Conservation (phyloP, 2,329 filamentous ascomycete species). For the Trichoderma aggressivum region DNA sequence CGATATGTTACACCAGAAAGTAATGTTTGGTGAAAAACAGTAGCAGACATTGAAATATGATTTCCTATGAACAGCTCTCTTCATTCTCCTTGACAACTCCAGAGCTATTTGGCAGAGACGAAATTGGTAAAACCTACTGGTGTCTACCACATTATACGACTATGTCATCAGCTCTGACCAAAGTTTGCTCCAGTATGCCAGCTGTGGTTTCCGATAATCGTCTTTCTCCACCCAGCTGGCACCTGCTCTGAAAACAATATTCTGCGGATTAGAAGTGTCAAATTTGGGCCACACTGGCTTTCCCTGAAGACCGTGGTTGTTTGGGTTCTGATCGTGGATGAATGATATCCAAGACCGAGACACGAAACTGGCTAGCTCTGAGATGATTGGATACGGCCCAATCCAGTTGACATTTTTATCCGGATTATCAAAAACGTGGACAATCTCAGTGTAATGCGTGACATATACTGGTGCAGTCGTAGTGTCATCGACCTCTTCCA, state of each 20-base stretch:
- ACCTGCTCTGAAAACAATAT: constrained; percentile 8
- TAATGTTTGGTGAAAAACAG: background rate
- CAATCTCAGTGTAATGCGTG: constrained; percentile 5
- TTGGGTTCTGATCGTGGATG: constrained; percentile 3
- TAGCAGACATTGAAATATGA: background rate
- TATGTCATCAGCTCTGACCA: constrained; percentile 13
- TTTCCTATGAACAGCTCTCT: background rate
- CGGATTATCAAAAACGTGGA: constrained; percentile 13
- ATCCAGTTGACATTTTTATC: constrained; percentile 13
- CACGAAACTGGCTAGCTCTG: background rate
- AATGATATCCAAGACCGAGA: constrained; percentile 5
- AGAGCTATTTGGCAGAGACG: background rate
- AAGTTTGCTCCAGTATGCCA: constrained; percentile 5
- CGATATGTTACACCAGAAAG: background rate
- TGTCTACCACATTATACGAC: background rate
- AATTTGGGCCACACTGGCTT: constrained; percentile 3
- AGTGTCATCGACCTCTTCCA: constrained; percentile 3
- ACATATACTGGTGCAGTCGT: constrained; percentile 1
- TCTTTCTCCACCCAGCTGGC: constrained; percentile 5
- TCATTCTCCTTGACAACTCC: background rate
- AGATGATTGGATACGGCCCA: constrained; percentile 10
- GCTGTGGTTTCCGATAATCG: background rate
- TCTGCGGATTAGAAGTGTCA: background rate
- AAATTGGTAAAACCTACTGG: background rate
- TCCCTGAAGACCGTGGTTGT: constrained; percentile 1